phyloP scores from a whole-genome alignment of 352 stramenopile genomes.

The Phytophthora hibernalis region DNA sequence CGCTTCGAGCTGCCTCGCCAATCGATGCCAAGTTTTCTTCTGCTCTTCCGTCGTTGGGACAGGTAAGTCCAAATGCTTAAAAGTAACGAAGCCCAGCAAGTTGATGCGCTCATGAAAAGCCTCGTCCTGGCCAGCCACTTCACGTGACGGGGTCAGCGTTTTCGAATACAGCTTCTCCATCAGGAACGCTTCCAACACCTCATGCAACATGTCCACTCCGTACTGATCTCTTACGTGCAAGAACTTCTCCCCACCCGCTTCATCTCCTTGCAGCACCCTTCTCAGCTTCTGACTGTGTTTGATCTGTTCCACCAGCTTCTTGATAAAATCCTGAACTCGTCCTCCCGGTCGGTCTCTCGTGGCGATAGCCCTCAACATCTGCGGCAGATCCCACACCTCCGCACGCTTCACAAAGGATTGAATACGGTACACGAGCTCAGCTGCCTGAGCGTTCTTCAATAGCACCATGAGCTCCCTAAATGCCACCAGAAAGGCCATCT shows the following conservation, averaged over 20 bases:
- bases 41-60: constrained; percentile 42
- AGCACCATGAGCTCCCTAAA: constrained; percentile 67
- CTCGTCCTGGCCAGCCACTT: constrained; percentile 58
- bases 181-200: constrained; percentile 89
- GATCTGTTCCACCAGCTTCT: constrained; percentile 67
- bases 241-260: constrained; percentile 19
- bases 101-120: constrained; percentile 66
- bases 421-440: constrained; percentile 82
- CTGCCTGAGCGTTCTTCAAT: constrained; percentile 66
- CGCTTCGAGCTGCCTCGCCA: constrained; percentile 55
- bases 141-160: constrained; percentile 63
- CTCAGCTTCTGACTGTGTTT: constrained; percentile 45
- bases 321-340: constrained; percentile 70
- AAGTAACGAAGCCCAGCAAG: constrained; percentile 82
- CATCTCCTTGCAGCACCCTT: constrained; percentile 35
- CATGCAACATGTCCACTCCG: constrained; percentile 60
- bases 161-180: constrained; percentile 90
- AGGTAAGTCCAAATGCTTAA: constrained; percentile 89
- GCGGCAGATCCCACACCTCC: constrained; percentile 58
- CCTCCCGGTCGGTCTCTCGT: constrained; percentile 56
- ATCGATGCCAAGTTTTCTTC: constrained; percentile 44
- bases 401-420: constrained; percentile 78
- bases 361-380: constrained; percentile 51
- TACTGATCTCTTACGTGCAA: constrained; percentile 44
- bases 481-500: constrained; percentile 65